Evolutionary conservation across 306 rosid species (phyloP).

Genomic region (Sechiopsis laciniata): DNA sequence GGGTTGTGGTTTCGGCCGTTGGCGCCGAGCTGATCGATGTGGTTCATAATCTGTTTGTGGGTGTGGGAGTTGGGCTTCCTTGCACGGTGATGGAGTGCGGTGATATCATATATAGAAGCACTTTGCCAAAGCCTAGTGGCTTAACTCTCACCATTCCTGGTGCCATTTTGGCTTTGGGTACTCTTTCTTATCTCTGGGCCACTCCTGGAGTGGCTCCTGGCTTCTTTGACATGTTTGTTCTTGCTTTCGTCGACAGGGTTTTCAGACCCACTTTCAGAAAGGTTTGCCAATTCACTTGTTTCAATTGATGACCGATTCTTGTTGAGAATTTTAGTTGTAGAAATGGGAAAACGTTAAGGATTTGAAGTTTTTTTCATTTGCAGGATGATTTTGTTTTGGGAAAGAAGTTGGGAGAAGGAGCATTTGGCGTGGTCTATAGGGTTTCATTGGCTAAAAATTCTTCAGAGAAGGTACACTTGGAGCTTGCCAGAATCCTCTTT

Average conservation of each 20-base stretch:
- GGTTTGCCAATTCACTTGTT: conserved; percentile 34
- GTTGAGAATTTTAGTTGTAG: not conserved
- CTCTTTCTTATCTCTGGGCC: conserved; percentile 91
- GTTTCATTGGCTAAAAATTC: conserved; percentile 63
- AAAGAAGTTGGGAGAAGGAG: conserved; percentile 92
- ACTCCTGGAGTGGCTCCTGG: conserved; percentile 98
- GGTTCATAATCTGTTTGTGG: conserved; percentile 55
- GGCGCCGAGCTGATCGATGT: conserved; percentile 49
- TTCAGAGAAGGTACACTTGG: conserved; percentile 56
- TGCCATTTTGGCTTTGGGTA: conserved; percentile 56
- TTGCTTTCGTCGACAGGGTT: conserved; percentile 77
- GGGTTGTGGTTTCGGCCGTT: conserved; percentile 28
- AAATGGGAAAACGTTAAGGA: not conserved
- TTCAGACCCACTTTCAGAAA: conserved; percentile 69
- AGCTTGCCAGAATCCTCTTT: conserved; percentile 9
- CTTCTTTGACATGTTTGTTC: conserved; percentile 92
- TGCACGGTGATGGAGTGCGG: conserved; percentile 97
- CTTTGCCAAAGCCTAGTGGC: conserved; percentile 65
- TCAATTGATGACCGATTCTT: not conserved
- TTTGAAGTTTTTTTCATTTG: conserved; percentile 18
- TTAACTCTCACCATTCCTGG: conserved; percentile 72
- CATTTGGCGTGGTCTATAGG: conserved; percentile 85
- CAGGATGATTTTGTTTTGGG: conserved; percentile 90
- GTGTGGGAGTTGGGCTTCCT: conserved; percentile 87
- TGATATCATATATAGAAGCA: conserved; percentile 82